Conservation (phyloP, 495 filamentous ascomycete genomes). For the Hypoxylon fragiforme region DNA sequence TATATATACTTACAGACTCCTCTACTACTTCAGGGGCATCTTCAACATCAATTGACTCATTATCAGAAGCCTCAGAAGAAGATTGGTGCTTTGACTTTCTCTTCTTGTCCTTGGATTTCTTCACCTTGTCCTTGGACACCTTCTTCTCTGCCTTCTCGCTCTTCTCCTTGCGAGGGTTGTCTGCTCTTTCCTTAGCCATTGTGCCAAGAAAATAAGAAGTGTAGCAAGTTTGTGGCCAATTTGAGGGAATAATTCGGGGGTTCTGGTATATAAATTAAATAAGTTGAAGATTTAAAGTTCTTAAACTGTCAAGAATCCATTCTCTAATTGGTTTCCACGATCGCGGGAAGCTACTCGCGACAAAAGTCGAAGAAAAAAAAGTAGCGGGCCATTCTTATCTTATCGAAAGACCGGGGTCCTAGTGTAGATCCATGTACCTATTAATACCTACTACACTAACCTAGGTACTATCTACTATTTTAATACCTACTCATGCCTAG, state of each 20-base stretch:
- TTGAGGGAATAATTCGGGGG: too few relatives aligned
- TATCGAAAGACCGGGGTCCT: neutral
- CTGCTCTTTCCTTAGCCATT: slow-evolving; percentile 24
- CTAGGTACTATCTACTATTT: neutral
- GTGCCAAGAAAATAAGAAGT: too few relatives aligned
- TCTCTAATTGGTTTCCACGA: neutral
- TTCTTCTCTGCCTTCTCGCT: slow-evolving; percentile 25
- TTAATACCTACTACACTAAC: neutral
- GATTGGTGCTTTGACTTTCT: slow-evolving; percentile 7
- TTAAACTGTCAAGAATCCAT: too few relatives aligned
- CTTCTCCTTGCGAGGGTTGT: slow-evolving; percentile 21
- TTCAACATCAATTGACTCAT: neutral
- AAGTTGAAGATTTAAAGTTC: neutral
- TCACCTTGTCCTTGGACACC: slow-evolving; percentile 29
- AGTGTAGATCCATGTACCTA: neutral
- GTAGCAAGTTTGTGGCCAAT: too few relatives aligned
- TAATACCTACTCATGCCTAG: too few relatives aligned
- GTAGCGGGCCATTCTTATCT: slow-evolving; percentile 4
- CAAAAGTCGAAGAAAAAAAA: slow-evolving; percentile 6
- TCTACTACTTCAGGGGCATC: neutral
- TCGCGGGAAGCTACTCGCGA: neutral
- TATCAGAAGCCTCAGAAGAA: neutral
- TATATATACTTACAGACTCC: slow-evolving; percentile 12
- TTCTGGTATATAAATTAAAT: too few relatives aligned
- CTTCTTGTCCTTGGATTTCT: slow-evolving; percentile 32